Evolutionary conservation across 257 asterid genomes (phyloP), one percentile per base, ranked within the genome.

Genomic region (Fraxinus excelsior): DNA sequence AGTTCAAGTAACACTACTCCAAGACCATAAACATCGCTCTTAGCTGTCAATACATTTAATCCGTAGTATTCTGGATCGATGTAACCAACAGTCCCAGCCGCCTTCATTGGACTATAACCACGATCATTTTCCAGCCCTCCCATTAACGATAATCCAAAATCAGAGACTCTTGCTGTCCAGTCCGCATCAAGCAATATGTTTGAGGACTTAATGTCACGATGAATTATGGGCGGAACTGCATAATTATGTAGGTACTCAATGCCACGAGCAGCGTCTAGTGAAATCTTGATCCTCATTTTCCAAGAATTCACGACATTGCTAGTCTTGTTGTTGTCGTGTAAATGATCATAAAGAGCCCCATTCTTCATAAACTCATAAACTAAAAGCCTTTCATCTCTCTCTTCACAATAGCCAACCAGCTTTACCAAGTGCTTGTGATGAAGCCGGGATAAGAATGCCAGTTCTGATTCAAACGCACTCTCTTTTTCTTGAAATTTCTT

Each of bases 361-460:
- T 94, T 90, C 79, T 94, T 94, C 98, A 94, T 91, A 62, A 74
- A 91, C 76, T 94, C 97, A 14, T 94, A 94, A 7, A 94, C 98
- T 64, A 94, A 76, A 8, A 94, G 86, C 82, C 96, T 79, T 51
- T 94, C 98, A 1, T 94, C 98, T 73, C 86, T 74, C 71, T 94
- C 97, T 35, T 94, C 94, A 21, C 98, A 94, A 49, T 67, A 94
- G 2, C 98, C 97, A 7, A 94, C 89, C 4, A 91, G 80, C 66
- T 92, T 77, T 53, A 94, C 98, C 80, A 94, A 73, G 76, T 94
- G 98, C 84, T 94, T 94, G 88, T 94, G 98, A 73, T 94, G 98
- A n/a, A 94, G 89, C 14, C 98, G 84, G 0, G 98, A 91, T 80
- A 94, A 64, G 85, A 91, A 94, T 0, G 92, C 90, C 5, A 94